phyloP scores from a whole-genome alignment of 495 filamentous ascomycete genomes.

The Penicillium cosmopolitanum region DNA sequence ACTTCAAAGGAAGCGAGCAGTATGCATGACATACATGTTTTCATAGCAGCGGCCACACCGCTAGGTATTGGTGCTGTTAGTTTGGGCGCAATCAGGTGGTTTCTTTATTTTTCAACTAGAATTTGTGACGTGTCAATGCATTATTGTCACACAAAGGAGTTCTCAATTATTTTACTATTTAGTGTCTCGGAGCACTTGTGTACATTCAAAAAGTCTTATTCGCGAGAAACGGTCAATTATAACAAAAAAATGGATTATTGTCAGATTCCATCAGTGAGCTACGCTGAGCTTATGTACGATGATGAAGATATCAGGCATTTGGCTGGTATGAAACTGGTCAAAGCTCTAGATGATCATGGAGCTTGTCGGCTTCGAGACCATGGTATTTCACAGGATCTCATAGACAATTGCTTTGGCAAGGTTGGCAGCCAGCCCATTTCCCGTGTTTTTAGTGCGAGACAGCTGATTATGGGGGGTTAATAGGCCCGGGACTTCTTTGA shows the following conservation, averaged over 20 bases:
- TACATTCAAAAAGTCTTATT: background rate
- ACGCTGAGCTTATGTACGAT: background rate
- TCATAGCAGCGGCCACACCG: background rate
- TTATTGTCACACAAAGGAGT: background rate
- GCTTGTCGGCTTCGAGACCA: background rate
- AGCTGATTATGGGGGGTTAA: background rate
- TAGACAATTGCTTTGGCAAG: slow-evolving; percentile 1
- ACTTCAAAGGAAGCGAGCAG: too few species aligned
- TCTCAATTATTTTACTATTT: slow-evolving; percentile 2
- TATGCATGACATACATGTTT: too few species aligned
- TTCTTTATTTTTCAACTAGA: background rate
- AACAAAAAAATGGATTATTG: background rate
- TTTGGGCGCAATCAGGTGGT: background rate
- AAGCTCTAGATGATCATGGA: background rate
- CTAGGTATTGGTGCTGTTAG: background rate
- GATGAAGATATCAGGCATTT: background rate
- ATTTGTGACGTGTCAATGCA: background rate
- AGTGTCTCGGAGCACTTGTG: background rate
- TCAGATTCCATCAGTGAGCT: background rate
- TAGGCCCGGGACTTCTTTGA: background rate
- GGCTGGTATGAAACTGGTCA: background rate
- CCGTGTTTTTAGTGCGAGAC: background rate
- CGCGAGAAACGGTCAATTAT: background rate
- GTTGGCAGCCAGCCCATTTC: background rate
- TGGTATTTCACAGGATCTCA: slow-evolving; percentile 1